A percentile compares a stretch with the other conserved stretches of the same genome.
Evolutionary conservation across 495 filamentous ascomycete genomes (phyloP).

Genomic region (Tuber umbilicatum): DNA sequence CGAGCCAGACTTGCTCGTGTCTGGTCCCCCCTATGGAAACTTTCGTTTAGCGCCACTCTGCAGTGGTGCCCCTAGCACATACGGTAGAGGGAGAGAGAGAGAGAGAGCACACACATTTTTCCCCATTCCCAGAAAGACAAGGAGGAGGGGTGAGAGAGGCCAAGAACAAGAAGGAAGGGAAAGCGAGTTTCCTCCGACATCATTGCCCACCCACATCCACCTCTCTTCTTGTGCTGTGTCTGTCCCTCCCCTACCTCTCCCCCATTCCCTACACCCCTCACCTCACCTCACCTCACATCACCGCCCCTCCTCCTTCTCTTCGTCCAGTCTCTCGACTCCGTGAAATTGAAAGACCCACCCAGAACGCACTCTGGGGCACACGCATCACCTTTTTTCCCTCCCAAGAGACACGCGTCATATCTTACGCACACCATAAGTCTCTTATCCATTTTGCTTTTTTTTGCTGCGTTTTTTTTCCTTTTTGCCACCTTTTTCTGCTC

Average conservation of each 20-base stretch:
- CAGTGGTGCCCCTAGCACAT: constrained; percentile 18
- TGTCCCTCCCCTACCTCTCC: not conserved
- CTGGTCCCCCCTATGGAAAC: constrained; percentile 34
- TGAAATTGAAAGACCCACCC: constrained; percentile 1
- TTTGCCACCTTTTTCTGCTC: constrained; percentile 8
- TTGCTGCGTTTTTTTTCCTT: constrained; percentile 6
- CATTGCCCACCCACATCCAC: constrained; percentile 1
- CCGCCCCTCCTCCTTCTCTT: not conserved
- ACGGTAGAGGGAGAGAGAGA: not conserved
- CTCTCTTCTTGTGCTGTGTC: not conserved
- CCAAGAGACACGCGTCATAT: constrained; percentile 32
- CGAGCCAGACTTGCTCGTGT: constrained; percentile 10
- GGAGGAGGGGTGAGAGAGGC: not conserved
- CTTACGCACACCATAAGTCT: constrained; percentile 22
- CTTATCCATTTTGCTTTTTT: constrained; percentile 29
- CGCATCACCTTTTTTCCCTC: constrained; percentile 18
- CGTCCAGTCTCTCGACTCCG: not conserved
- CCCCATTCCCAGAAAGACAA: not conserved
- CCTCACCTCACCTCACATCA: not conserved
- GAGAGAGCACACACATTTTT: not conserved
- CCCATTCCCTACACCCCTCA: not conserved
- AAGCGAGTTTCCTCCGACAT: not conserved
- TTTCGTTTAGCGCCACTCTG: constrained; percentile 35
- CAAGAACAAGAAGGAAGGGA: not conserved
- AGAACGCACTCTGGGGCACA: constrained; percentile 15